phyloP scores from a whole-genome alignment of 345 rosid genomes.

The Camelina sativa region DNA sequence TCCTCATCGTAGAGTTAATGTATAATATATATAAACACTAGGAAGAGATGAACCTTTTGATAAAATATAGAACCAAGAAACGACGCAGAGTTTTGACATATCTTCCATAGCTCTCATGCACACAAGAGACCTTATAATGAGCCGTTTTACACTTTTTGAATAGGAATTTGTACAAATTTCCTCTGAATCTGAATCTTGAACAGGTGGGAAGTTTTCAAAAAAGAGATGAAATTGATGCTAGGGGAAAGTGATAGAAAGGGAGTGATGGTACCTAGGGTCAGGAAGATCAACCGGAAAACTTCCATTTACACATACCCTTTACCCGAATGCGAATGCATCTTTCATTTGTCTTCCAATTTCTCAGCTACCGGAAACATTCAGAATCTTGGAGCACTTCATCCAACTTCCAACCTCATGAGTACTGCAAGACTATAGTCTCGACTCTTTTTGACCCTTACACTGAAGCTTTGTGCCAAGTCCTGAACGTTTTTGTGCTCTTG shows the following conservation, averaged over 20 bases:
- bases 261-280: conserved; percentile 75
- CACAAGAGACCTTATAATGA: conserved; percentile 1
- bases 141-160: background rate
- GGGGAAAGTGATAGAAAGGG: conserved; percentile 86
- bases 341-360: conserved; percentile 53
- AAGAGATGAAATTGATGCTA: conserved; percentile 72
- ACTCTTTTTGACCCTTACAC: conserved; percentile 30
- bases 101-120: background rate
- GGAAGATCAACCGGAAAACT: conserved; percentile 83
- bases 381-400: conserved; percentile 41
- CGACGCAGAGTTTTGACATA: background rate
- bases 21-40: too few relatives aligned
- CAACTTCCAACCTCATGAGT: conserved; percentile 34
- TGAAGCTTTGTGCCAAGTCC: conserved; percentile 19
- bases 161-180: background rate
- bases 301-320: conserved; percentile 83
- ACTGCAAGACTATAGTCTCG: conserved; percentile 25
- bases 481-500: conserved; percentile 26
- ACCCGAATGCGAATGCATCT: conserved; percentile 84
- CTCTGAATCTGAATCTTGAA: conserved; percentile 34
- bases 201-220: conserved; percentile 82
- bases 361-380: conserved; percentile 46
- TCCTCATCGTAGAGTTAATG: background rate
- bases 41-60: background rate
- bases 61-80: conserved; percentile 11